Percentiles rank a stretch among this genome's conserved stretches.
These are phyloP conservation scores for Cryptococcus sp. DNA, from an alignment of 1,284 basidiomycete species.

Conservation along the genomic window DNA sequence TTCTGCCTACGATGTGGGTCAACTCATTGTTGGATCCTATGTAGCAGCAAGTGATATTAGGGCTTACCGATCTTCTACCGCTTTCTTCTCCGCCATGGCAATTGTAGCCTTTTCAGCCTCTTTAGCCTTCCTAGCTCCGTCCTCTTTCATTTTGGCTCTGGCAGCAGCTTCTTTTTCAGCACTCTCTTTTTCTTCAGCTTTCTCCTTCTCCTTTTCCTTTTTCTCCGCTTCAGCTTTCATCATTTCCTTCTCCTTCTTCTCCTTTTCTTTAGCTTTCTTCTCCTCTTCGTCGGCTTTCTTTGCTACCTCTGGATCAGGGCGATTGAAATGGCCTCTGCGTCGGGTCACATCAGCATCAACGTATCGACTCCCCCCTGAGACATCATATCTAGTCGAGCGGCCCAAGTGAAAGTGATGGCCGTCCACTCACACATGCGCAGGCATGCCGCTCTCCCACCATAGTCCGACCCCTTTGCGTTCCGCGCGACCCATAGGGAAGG, in stretches of 20 bases:
- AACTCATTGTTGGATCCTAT: not conserved
- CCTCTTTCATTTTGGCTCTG: slow-evolving; percentile 23
- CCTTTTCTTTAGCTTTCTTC: slow-evolving; percentile 13
- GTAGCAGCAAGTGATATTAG: not conserved
- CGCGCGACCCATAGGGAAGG: slow-evolving; percentile 40
- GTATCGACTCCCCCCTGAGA: too few relatives aligned
- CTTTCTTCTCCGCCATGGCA: slow-evolving; percentile 12
- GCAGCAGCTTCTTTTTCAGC: slow-evolving; percentile 23
- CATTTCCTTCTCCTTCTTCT: slow-evolving; percentile 18
- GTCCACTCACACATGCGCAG: slow-evolving; percentile 37
- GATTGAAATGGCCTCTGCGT: slow-evolving; percentile 41
- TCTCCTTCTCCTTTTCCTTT: slow-evolving; percentile 27
- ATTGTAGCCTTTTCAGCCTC: slow-evolving; percentile 21
- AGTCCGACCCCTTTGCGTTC: slow-evolving; percentile 24
- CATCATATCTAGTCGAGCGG: not conserved
- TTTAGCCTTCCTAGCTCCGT: slow-evolving; percentile 24
- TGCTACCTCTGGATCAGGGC: slow-evolving; percentile 18
- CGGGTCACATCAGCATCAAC: not conserved
- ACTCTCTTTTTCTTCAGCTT: slow-evolving; percentile 21
- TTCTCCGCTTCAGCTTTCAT: slow-evolving; percentile 19
- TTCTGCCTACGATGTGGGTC: slow-evolving; percentile 23
- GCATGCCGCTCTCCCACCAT: slow-evolving; percentile 47
- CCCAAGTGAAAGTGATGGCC: not conserved
- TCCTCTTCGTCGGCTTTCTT: slow-evolving; percentile 18
- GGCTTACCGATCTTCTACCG: slow-evolving; percentile 21